Evolutionary conservation across 768 basidiomycete genomes (phyloP).

Genomic region (Boletus speciosus): DNA sequence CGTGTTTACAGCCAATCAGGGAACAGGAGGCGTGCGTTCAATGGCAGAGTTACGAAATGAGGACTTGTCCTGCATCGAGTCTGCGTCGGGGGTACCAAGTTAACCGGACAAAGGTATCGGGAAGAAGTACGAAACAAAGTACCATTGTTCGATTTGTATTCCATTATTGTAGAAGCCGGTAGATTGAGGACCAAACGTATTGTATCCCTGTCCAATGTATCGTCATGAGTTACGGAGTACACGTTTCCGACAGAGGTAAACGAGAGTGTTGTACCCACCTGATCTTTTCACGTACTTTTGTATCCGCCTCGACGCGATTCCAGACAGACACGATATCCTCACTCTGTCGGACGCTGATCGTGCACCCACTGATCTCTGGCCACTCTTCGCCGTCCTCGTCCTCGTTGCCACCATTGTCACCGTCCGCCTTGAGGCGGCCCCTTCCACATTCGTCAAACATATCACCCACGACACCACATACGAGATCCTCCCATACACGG

Average conservation of each 20-base stretch:
- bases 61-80: constrained; percentile 87
- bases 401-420: constrained; percentile 35
- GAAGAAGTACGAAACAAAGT: background rate
- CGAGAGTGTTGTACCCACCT: constrained; percentile 47
- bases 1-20: constrained; percentile 8
- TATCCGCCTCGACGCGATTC: constrained; percentile 81
- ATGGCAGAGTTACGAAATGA: constrained; percentile 72
- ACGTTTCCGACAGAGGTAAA: constrained; percentile 28
- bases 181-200: constrained; percentile 74
- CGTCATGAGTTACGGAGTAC: constrained; percentile 1
- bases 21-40: constrained; percentile 38
- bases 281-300: constrained; percentile 74
- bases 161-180: constrained; percentile 77
- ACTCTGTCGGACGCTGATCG: constrained; percentile 86
- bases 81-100: constrained; percentile 34
- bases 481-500: constrained; percentile 86
- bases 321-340: constrained; percentile 95
- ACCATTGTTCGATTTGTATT: constrained; percentile 95
- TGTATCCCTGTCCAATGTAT: constrained; percentile 56
- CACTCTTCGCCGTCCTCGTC: constrained; percentile 43
- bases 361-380: constrained; percentile 92
- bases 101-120: background rate
- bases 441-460: constrained; percentile 70
- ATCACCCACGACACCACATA: constrained; percentile 85
- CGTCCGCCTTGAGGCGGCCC: constrained; percentile 27